Conservation (phyloP, 371 early-diverging fungal species). For the Rhizopus microsporus region DNA sequence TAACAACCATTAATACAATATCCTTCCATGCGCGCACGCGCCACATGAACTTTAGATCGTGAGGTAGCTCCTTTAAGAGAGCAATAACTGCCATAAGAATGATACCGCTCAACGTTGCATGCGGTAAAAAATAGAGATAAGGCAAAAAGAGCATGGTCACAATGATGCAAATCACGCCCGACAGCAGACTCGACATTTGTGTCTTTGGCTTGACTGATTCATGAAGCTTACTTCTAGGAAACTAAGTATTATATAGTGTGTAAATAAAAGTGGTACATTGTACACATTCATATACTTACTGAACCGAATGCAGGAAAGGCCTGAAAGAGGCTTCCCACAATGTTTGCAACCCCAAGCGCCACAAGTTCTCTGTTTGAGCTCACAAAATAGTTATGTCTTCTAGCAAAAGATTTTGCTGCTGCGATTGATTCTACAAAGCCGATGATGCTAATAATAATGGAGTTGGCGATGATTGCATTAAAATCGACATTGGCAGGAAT, state of each 20-base stretch:
- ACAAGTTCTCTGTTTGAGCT: slow-evolving; percentile 90
- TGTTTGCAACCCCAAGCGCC: slow-evolving; percentile 85
- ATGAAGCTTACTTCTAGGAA: slow-evolving; percentile 82
- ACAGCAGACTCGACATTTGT: slow-evolving; percentile 80
- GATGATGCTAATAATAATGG: slow-evolving; percentile 80
- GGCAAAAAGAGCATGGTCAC: slow-evolving; percentile 73
- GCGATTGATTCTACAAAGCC: slow-evolving; percentile 92
- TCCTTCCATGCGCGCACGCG: slow-evolving; percentile 83
- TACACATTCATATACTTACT: slow-evolving; percentile 19
- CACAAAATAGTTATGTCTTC: slow-evolving; percentile 81
- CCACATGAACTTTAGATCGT: slow-evolving; percentile 78
- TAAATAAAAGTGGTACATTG: not conserved
- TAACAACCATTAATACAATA: slow-evolving; percentile 69
- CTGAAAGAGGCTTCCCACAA: slow-evolving; percentile 75
- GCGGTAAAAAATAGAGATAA: slow-evolving; percentile 79
- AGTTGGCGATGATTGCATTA: slow-evolving; percentile 42
- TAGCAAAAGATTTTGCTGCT: slow-evolving; percentile 82
- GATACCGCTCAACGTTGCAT: slow-evolving; percentile 76
- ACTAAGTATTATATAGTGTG: slow-evolving; percentile 14
- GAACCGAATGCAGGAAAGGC: slow-evolving; percentile 87
- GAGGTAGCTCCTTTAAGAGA: slow-evolving; percentile 73
- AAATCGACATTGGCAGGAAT: slow-evolving; percentile 52
- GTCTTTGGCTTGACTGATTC: slow-evolving; percentile 82
- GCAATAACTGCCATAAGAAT: slow-evolving; percentile 80
- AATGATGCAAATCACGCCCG: slow-evolving; percentile 65